phyloP scores from a whole-genome alignment of 495 filamentous ascomycete species.

The Daldinia grandis region DNA sequence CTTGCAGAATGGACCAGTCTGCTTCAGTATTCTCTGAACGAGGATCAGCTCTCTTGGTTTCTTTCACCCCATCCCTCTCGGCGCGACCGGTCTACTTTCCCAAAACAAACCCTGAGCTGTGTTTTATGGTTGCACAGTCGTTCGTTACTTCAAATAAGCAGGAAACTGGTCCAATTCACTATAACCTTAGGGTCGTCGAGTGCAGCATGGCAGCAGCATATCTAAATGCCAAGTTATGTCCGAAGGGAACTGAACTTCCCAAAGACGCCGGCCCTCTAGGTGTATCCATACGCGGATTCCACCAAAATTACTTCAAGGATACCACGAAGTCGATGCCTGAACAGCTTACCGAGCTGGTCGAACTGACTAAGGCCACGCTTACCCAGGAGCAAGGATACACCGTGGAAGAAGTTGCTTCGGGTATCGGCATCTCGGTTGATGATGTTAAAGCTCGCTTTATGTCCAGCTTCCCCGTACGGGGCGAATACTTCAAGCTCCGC shows the following conservation, averaged over 20 bases:
- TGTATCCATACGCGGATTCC: constrained; percentile 84
- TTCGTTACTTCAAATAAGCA: constrained; percentile 95
- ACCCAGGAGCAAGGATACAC: constrained; percentile 84
- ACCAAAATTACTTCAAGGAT: constrained; percentile 75
- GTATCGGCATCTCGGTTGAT: constrained; percentile 71
- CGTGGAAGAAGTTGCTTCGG: constrained; percentile 80
- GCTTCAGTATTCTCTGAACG: constrained; percentile 90
- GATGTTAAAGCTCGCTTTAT: constrained; percentile 79
- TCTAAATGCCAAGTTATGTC: constrained; percentile 59
- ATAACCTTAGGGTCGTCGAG: constrained; percentile 96
- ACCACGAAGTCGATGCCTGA: constrained; percentile 61
- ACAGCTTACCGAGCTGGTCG: constrained; percentile 74
- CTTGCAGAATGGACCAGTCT: constrained; percentile 88
- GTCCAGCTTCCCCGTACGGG: constrained; percentile 84
- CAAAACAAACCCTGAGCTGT: constrained; percentile 78
- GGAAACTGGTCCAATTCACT: constrained; percentile 88
- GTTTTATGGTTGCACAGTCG: constrained; percentile 92
- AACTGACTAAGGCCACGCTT: constrained; percentile 69
- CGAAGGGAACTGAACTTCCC: constrained; percentile 71
- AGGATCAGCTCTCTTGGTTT: constrained; percentile 88
- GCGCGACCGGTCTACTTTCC: constrained; percentile 86
- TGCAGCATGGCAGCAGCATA: constrained; percentile 86
- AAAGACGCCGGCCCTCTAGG: constrained; percentile 84
- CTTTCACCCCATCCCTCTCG: constrained; percentile 81
- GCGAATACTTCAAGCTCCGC: constrained; percentile 85